Base-by-base conservation (phyloP, 805 yeast species). In the Kuraishia molischiana region DNA sequence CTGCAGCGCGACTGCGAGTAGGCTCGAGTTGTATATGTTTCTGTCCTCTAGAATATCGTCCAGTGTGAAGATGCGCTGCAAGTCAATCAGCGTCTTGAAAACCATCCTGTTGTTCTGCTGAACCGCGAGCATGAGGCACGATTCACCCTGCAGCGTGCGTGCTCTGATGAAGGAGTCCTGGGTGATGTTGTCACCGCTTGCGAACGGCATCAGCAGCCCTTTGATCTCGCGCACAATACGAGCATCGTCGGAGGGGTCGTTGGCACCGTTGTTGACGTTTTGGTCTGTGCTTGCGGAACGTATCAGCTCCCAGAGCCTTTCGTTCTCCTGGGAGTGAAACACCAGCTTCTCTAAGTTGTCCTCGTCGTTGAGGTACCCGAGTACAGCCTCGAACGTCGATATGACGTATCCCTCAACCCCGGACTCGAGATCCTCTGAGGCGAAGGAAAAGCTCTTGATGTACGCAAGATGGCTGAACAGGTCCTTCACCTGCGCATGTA, bases 371-470 rank as follows among this genome's bases (percentile, higher is more conserved):
- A 86, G 62, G 49, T 81, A 90, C 39, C 62, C 74, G 6, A 85
- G 50, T 0, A 85, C 94, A 0, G 87, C 95, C 48, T 87, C 95
- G 32, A 87, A 63, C 4, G 95, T 85, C 33, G 95, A 80, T 11
- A 86, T 46, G 1, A 87, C 79, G 53, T 90, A 90, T 9, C 85
- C 94, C 22, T 72, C 54, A 19, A 73, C 63, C 0, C 95, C 95
- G 3, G 64, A 51, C 31, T 67, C 73, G 5, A 64, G 49, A 29
- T 65, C 66, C n/a, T 57, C 59, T 28, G 56, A 56, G 0, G 50
- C 44, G 2, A 60, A 61, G 18, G 79, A 68, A 49, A 81, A 85
- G 29, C 68, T 62, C 43, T 76, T 74, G 36, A 87, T 68, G 52
- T 85, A 86, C 34, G 61, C 66, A 9, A 89, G 51, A 45, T 83